Evolutionary conservation across 2,329 filamentous ascomycete genomes (phyloP).

Genomic region (Ophiostoma fasciatum): DNA sequence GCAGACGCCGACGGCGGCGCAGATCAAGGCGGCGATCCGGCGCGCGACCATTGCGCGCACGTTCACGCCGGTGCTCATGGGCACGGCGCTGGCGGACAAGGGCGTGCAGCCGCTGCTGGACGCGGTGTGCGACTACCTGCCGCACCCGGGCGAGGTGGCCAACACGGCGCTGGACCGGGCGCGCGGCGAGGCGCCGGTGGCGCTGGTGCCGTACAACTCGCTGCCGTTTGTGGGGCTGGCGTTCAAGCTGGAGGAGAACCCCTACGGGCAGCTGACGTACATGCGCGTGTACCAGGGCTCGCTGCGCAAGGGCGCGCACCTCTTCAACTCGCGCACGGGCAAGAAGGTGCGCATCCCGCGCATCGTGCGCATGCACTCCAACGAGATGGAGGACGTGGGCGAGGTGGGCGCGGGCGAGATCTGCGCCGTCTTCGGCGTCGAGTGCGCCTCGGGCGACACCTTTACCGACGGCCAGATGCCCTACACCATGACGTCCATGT

Average conservation of each 20-base stretch:
- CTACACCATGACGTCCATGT: slow-evolving; percentile 97
- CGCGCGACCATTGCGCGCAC: slow-evolving; percentile 76
- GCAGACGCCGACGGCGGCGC: slow-evolving; percentile 56
- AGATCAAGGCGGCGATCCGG: slow-evolving; percentile 87
- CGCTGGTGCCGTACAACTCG: slow-evolving; percentile 84
- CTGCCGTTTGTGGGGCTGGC: slow-evolving; percentile 89
- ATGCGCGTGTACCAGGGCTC: slow-evolving; percentile 95
- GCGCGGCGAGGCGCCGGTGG: slow-evolving; percentile 63
- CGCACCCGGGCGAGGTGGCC: slow-evolving; percentile 77
- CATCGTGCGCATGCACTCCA: slow-evolving; percentile 98
- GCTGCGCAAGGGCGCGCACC: slow-evolving; percentile 72
- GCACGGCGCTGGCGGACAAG: slow-evolving; percentile 88
- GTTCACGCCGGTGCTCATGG: slow-evolving; percentile 94
- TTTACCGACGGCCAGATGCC: slow-evolving; percentile 89
- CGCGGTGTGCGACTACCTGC: slow-evolving; percentile 88
- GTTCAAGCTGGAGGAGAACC: slow-evolving; percentile 98
- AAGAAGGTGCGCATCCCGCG: slow-evolving; percentile 95
- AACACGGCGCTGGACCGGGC: slow-evolving; percentile 80
- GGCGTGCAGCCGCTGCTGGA: slow-evolving; percentile 91
- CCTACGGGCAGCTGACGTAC: slow-evolving; percentile 95
- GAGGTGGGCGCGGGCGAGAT: slow-evolving; percentile 96
- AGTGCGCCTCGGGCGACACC: slow-evolving; percentile 94
- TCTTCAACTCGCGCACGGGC: slow-evolving; percentile 86
- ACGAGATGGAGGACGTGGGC: slow-evolving; percentile 93
- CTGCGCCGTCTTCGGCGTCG: slow-evolving; percentile 94